These are phyloP conservation scores for Gentiana straminea DNA, from an alignment of 257 asterid genomes.

Conservation along the genomic window DNA sequence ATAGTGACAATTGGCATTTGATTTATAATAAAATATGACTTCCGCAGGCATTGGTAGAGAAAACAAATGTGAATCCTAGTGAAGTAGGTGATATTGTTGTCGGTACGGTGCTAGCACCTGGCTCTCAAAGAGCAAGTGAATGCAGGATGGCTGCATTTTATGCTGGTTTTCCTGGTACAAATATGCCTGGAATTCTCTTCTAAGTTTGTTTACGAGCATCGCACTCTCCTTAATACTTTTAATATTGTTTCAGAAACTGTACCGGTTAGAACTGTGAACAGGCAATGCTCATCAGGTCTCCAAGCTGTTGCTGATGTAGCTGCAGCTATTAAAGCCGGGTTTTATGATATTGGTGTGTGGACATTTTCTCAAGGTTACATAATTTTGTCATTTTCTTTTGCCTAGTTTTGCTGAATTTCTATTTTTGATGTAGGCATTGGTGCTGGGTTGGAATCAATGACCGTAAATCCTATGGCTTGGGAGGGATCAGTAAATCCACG, in stretches of 20 bases:
- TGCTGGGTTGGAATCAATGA: slow-evolving; percentile 98
- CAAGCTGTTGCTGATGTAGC: slow-evolving; percentile 99
- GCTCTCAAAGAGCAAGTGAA: slow-evolving; percentile 95
- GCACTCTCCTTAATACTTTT: slow-evolving; percentile 5
- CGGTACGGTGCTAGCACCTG: slow-evolving; percentile 93
- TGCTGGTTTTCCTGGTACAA: slow-evolving; percentile 97
- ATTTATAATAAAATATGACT: not conserved
- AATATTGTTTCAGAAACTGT: slow-evolving; percentile 57
- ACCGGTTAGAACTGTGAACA: slow-evolving; percentile 91
- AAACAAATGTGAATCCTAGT: slow-evolving; percentile 67
- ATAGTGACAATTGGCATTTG: no score
- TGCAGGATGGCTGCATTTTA: slow-evolving; percentile 99
- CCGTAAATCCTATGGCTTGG: slow-evolving; percentile 87
- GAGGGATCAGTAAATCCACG: slow-evolving; percentile 96
- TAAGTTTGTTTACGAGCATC: not conserved
- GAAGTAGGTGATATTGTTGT: slow-evolving; percentile 98
- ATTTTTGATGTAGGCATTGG: slow-evolving; percentile 63
- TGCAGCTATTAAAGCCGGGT: slow-evolving; percentile 98
- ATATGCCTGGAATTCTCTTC: slow-evolving; percentile 1
- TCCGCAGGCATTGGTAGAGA: slow-evolving; percentile 65
- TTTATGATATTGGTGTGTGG: slow-evolving; percentile 76
- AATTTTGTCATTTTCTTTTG: not conserved
- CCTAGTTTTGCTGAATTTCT: slow-evolving; percentile 6
- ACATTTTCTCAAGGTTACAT: not conserved
- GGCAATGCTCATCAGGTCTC: slow-evolving; percentile 99